These are phyloP conservation scores for Bocquillonia castaneifolia DNA, from an alignment of 441 rosid genomes.

Conservation along the genomic window DNA sequence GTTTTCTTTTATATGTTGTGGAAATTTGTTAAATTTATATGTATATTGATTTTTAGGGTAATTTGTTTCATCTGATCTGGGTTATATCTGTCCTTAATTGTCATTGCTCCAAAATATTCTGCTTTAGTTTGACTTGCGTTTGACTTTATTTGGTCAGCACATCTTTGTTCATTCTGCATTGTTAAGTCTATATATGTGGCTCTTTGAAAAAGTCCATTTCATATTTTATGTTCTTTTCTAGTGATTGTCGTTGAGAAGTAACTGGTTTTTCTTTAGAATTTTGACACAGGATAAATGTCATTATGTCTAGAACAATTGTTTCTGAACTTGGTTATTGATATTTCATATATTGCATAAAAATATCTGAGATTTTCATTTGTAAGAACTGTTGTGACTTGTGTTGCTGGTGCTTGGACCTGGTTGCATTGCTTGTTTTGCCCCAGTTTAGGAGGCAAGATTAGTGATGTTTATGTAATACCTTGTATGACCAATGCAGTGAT, in stretches of 20 bases:
- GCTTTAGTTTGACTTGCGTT: slow-evolving; percentile 3
- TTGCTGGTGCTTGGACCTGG: slow-evolving; percentile 3
- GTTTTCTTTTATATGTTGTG: neutral
- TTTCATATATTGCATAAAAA: neutral
- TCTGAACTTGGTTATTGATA: neutral
- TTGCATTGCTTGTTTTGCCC: neutral
- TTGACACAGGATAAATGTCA: neutral
- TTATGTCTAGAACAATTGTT: neutral
- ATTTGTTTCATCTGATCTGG: too few relatives aligned
- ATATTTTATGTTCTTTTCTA: neutral
- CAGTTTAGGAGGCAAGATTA: neutral
- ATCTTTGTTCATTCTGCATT: neutral
- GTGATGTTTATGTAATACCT: neutral
- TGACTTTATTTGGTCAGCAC: neutral
- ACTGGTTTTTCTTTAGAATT: neutral
- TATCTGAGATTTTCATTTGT: neutral
- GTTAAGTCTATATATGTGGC: neutral
- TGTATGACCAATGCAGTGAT: neutral
- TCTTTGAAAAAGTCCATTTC: neutral
- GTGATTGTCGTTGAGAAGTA: neutral
- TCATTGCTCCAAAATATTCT: neutral
- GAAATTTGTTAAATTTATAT: neutral
- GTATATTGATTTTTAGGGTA: too few relatives aligned
- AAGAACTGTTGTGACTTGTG: neutral
- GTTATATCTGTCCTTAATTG: too few relatives aligned